Percentiles rank a stretch among this genome's conserved stretches.
phyloP scores from a whole-genome alignment of 129 eudicot genomes.

The Flaveria brownii region DNA sequence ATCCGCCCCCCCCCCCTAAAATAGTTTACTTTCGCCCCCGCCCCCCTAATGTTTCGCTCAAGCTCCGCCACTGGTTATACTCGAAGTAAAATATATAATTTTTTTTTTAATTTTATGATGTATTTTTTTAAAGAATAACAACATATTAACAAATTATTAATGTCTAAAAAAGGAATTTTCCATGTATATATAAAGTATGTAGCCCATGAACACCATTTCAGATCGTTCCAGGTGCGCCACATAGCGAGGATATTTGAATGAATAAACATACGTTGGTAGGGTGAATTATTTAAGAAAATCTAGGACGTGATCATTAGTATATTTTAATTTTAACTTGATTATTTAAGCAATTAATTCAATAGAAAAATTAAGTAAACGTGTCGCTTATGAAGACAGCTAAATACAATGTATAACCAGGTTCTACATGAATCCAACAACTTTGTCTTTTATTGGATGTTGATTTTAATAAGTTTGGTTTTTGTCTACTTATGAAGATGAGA shows the following conservation, averaged over 20 bases:
- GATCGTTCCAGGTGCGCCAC: background rate
- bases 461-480: constrained; percentile 7
- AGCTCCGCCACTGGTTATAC: too few relatives aligned
- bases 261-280: background rate
- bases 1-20: too few relatives aligned
- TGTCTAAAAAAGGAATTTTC: too few relatives aligned
- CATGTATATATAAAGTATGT: too few relatives aligned
- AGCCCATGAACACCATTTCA: too few relatives aligned
- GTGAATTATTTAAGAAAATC: background rate
- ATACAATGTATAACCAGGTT: constrained; percentile 9
- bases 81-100: too few relatives aligned
- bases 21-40: too few relatives aligned
- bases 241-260: background rate
- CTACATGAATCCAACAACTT: background rate
- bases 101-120: too few relatives aligned
- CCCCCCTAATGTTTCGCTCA: too few relatives aligned
- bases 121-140: too few relatives aligned
- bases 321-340: background rate
- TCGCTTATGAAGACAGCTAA: background rate
- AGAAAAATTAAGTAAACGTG: background rate
- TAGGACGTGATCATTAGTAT: background rate
- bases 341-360: background rate
- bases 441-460: background rate
- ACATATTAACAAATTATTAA: too few relatives aligned
- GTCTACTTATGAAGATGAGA: background rate